Percentiles rank a stretch among this genome's conserved stretches.
These are phyloP conservation scores for Ochetophila trinervis DNA, from an alignment of 306 rosid genomes.

Conservation along the genomic window DNA sequence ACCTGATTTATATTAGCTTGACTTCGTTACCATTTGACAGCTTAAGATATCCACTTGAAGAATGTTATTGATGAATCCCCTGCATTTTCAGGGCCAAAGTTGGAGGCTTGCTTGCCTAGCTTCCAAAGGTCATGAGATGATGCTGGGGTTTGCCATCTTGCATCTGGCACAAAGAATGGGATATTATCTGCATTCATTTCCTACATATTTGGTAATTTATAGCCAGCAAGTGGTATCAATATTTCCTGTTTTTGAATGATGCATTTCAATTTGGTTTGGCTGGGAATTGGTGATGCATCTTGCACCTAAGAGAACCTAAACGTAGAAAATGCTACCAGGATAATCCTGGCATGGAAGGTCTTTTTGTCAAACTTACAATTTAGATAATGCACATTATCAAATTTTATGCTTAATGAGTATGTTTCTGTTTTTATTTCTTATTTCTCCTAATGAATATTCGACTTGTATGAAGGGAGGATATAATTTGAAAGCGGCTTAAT, in stretches of 20 bases:
- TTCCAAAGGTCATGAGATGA: constrained; percentile 38
- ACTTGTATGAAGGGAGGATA: background rate
- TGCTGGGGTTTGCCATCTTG: constrained; percentile 18
- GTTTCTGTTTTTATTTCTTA: background rate
- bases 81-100: constrained; percentile 49
- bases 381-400: background rate
- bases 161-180: constrained; percentile 21
- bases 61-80: constrained; percentile 36
- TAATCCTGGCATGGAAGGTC: constrained; percentile 9
- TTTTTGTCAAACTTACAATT: constrained; percentile 10
- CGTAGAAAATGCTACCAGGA: constrained; percentile 12
- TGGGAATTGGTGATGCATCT: constrained; percentile 16
- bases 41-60: constrained; percentile 9
- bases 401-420: background rate
- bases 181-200: constrained; percentile 17
- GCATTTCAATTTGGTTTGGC: constrained; percentile 21
- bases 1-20: background rate
- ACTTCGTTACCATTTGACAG: constrained; percentile 16
- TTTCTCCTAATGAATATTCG: background rate
- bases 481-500: background rate
- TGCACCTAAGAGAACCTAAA: constrained; percentile 18
- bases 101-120: constrained; percentile 47
- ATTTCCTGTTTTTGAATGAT: constrained; percentile 10
- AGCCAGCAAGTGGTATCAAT: constrained; percentile 13
- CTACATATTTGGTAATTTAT: constrained; percentile 6